A percentile compares a stretch with the other conserved stretches of the same genome.
Conservation (phyloP, 1,284 basidiomycete genomes). For the Sparassis latifolia region DNA sequence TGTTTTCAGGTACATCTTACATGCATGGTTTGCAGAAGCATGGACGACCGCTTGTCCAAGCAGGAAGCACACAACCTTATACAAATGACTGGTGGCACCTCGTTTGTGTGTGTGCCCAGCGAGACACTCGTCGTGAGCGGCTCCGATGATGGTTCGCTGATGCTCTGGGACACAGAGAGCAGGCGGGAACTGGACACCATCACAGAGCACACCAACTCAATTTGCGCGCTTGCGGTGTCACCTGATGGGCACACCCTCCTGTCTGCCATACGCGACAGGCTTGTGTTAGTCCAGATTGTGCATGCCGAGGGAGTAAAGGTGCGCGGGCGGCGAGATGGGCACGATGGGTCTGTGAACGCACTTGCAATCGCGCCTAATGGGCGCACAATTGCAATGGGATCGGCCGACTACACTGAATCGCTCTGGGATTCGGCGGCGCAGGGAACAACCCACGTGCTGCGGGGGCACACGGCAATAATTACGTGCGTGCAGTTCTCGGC, state of each 20-base stretch:
- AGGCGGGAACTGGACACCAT: background rate
- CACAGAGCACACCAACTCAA: constrained; percentile 6
- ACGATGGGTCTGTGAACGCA: constrained; percentile 8
- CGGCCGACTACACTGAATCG: constrained; percentile 9
- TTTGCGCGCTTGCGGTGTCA: constrained; percentile 14
- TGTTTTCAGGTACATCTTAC: too few species aligned
- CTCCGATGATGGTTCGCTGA: background rate
- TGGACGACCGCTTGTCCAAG: too few species aligned
- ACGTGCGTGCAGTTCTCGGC: constrained; percentile 15
- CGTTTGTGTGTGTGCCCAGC: too few species aligned
- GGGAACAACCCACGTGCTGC: background rate
- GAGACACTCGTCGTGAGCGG: background rate
- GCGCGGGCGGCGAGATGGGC: background rate
- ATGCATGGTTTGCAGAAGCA: too few species aligned
- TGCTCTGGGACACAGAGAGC: background rate
- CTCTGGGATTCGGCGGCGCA: constrained; percentile 8
- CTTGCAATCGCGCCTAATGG: constrained; percentile 14
- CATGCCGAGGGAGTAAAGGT: background rate
- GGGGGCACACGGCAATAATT: constrained; percentile 10
- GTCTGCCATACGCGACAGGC: constrained; percentile 6
- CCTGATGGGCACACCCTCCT: constrained; percentile 10
- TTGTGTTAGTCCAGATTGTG: constrained; percentile 2
- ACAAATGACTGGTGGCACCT: background rate
- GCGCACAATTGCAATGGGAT: constrained; percentile 10
- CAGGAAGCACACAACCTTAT: too few species aligned